Evolutionary conservation across 495 filamentous ascomycete species (phyloP).

Genomic region (Penicillium bialowiezense): DNA sequence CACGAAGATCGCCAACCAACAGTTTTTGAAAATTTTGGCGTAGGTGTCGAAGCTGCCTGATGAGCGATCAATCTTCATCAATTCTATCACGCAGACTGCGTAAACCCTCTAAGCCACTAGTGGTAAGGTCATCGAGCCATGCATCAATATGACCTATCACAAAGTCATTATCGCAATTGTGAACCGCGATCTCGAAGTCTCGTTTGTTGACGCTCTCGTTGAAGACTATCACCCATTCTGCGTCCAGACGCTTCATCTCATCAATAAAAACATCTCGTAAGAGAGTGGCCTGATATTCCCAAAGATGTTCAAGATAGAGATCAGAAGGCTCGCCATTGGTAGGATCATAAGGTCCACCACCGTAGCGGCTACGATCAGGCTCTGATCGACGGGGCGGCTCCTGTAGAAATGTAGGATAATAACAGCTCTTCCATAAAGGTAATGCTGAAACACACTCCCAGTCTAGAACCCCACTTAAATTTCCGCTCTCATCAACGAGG

Average conservation of each 20-base stretch:
- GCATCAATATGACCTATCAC: neutral
- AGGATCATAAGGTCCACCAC: no score
- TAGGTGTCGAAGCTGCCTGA: no score
- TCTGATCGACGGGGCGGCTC: slow-evolving; percentile 16
- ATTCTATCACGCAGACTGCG: neutral
- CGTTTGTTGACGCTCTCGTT: slow-evolving; percentile 2
- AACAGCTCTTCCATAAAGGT: slow-evolving; percentile 45
- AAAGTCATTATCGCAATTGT: neutral
- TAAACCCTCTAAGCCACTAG: neutral
- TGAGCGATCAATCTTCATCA: no score
- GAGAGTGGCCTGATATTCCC: slow-evolving; percentile 31
- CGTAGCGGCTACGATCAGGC: no score
- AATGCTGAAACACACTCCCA: slow-evolving; percentile 53
- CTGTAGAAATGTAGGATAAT: slow-evolving; percentile 43
- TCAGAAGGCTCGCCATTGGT: slow-evolving; percentile 25
- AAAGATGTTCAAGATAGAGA: slow-evolving; percentile 21
- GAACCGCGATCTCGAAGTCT: slow-evolving; percentile 4
- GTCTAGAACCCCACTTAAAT: slow-evolving; percentile 47
- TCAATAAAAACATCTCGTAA: slow-evolving; percentile 29
- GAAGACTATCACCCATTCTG: slow-evolving; percentile 18
- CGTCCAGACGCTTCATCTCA: slow-evolving; percentile 24
- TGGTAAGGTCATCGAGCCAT: neutral
- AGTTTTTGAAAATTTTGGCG: no score
- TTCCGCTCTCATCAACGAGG: slow-evolving; percentile 40
- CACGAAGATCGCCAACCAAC: no score